phyloP scores from a whole-genome alignment of 1,284 basidiomycete species.

The Pseudomicrostroma phylloplanum region DNA sequence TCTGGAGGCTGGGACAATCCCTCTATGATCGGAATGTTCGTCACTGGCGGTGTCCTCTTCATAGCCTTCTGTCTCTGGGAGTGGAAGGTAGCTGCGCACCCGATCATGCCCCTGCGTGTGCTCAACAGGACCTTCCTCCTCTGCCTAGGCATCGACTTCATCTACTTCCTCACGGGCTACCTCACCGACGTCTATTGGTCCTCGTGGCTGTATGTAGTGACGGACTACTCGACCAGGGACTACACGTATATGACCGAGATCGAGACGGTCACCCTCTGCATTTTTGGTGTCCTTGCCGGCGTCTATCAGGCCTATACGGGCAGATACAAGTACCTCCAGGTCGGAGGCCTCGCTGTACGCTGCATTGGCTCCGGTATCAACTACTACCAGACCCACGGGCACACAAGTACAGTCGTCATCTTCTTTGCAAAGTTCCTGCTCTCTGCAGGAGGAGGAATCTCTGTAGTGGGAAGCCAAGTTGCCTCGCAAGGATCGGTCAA shows the following conservation, averaged over 20 bases:
- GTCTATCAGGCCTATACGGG: background rate
- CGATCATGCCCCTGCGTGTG: slow-evolving; percentile 1
- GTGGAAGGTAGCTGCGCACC: background rate
- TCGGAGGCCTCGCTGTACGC: background rate
- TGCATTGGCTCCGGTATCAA: background rate
- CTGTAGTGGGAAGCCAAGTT: slow-evolving; percentile 1
- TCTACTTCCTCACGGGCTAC: slow-evolving; percentile 1
- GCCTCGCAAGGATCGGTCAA: background rate
- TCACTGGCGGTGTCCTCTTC: background rate
- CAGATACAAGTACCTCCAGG: slow-evolving; percentile 3
- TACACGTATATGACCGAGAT: slow-evolving; percentile 1
- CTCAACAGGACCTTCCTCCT: slow-evolving; percentile 2
- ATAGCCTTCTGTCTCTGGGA: slow-evolving; percentile 3
- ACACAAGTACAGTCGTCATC: background rate
- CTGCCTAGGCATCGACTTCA: background rate
- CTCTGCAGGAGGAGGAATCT: background rate
- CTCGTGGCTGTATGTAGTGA: background rate
- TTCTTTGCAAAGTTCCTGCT: background rate
- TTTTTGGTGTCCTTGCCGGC: background rate
- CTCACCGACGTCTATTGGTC: slow-evolving; percentile 5
- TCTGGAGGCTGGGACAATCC: background rate
- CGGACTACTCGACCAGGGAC: background rate
- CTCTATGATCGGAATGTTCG: background rate
- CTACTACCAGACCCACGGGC: background rate
- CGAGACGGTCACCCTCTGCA: background rate